Conservation (phyloP, 495 filamentous ascomycete genomes). For the Hypomontagnella monticulosa region DNA sequence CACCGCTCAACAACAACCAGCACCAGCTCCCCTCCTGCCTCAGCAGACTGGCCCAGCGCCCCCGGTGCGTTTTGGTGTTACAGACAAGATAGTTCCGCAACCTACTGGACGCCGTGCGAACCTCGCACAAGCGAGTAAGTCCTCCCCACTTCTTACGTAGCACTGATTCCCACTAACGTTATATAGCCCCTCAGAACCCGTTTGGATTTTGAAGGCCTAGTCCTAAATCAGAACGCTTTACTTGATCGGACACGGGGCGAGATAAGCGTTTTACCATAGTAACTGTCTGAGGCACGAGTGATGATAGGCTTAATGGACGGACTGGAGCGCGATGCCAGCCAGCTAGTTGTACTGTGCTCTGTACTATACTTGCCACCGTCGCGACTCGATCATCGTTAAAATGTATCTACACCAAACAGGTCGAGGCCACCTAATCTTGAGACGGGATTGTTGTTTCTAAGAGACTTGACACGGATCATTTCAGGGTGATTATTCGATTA, state of each 20-base stretch:
- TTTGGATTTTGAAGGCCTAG: constrained; percentile 77
- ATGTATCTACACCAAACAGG: constrained; percentile 20
- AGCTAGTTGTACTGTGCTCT: neutral
- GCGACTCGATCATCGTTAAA: neutral
- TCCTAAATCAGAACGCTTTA: neutral
- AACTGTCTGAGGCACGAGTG: constrained; percentile 1
- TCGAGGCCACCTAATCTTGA: constrained; percentile 11
- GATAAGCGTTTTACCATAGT: neutral
- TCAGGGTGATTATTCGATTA: no score
- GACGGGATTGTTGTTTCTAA: neutral
- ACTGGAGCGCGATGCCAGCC: neutral
- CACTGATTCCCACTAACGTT: constrained; percentile 12
- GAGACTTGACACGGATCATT: no score
- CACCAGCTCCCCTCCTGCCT: constrained; percentile 66
- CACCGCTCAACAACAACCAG: constrained; percentile 59
- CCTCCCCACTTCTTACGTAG: neutral
- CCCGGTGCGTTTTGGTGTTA: constrained; percentile 86
- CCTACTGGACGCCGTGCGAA: constrained; percentile 91
- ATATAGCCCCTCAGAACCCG: constrained; percentile 84
- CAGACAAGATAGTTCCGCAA: constrained; percentile 85
- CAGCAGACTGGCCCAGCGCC: constrained; percentile 96
- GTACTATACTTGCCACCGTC: neutral
- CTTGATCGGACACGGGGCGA: constrained; percentile 1
- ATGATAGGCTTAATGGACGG: constrained; percentile 11
- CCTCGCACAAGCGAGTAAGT: constrained; percentile 93